Base-by-base conservation (phyloP, 148 eudicot species). In the Selenicereus undatus region DNA sequence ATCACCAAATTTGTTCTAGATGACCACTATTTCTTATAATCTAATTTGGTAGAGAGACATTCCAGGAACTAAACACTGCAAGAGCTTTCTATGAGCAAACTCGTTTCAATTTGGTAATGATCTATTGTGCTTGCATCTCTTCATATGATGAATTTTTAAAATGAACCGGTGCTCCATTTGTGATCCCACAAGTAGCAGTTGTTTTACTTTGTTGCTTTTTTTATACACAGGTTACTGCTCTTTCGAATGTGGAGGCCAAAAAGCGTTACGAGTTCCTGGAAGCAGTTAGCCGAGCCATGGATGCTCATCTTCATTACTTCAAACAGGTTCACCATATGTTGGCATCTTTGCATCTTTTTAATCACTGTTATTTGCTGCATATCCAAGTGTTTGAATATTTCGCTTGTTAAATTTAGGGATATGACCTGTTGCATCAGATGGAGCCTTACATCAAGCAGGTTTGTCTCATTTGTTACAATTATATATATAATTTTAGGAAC, bases 371-470 rank as follows among this genome's bases (percentile, higher is more conserved):
- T 66, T 13, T 82, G 65, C 64, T 77, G 42, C 74, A 66, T 62
- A 71, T 76, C 76, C 74, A 51, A 78, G 8, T 77, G 18, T 20
- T 69, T 81, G 32, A 81, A 73, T 24, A 21, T 62, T 42, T 45
- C 43, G 73, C 68, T 77, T 77, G 73, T 80, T 76, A 65, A 54
- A 76, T 84, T 78, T 90, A 95, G 98, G 98, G 96, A 54, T 95
- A 90, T 68, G 98, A 95, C 86, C 85, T 95, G 62, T 86, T 95
- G 84, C 94, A 90, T 81, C 92, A 91, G 85, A 88, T 95, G 93
- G 94, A 95, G 80, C 98, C 97, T 78, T 95, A 87, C 81, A 91
- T 93, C 58, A 89, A 89, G 81, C 94, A 95, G 98, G 98, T 95
- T 52, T 64, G 76, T 27, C 36, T 20, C 52, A 43, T 72, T 73